Conservation (phyloP, 495 filamentous ascomycete species). For the Talaromyces borbonicus region DNA sequence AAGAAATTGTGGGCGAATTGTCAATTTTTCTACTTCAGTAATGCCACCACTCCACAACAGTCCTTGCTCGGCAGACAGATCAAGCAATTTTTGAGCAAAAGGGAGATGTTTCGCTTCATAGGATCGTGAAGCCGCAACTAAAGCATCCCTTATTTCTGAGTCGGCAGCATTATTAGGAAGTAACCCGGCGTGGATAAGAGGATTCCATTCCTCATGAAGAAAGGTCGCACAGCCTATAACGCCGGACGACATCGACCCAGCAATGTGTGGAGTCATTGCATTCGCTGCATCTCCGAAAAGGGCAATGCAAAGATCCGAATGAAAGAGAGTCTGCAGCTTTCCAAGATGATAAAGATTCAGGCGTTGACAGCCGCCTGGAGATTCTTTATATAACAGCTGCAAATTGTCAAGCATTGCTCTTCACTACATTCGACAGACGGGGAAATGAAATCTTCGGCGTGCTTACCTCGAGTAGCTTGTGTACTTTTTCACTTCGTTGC, state of each 20-base stretch:
- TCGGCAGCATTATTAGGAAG: background rate
- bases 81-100: background rate
- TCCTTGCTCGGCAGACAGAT: conserved; percentile 2
- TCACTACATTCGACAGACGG: no score
- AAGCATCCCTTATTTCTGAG: background rate
- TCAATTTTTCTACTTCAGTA: background rate
- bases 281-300: conserved; percentile 22
- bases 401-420: background rate
- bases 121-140: background rate
- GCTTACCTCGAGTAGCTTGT: conserved; percentile 2
- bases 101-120: conserved; percentile 5
- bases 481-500: background rate
- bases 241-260: conserved; percentile 5
- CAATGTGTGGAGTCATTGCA: conserved; percentile 9
- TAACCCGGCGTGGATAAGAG: background rate
- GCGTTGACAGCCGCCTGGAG: background rate
- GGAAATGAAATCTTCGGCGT: background rate
- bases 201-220: conserved; percentile 7
- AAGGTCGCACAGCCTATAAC: conserved; percentile 3
- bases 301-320: conserved; percentile 28
- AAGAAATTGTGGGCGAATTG: background rate
- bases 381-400: conserved; percentile 1
- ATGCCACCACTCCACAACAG: conserved; percentile 7
- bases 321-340: conserved; percentile 8
- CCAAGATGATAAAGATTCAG: background rate